phyloP scores from a whole-genome alignment of 139 green algal species.

The Micromonas commoda region DNA sequence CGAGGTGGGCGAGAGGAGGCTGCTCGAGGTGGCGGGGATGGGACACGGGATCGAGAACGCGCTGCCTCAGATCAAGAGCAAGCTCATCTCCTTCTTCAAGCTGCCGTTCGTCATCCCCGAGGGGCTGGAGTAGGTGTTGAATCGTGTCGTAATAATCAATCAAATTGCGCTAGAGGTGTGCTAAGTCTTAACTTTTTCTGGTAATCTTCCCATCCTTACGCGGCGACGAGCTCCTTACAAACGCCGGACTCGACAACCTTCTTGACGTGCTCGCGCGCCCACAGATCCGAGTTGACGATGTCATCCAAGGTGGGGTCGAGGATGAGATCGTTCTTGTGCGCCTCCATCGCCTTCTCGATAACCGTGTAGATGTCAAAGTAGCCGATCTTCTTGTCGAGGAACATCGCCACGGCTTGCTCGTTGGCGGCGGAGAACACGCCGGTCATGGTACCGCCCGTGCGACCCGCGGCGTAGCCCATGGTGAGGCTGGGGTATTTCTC shows the following conservation, averaged over 20 bases:
- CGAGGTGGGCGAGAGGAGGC: too few species aligned
- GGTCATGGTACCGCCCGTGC: constrained; percentile 95
- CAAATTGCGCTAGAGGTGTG: too few species aligned
- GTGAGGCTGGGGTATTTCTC: constrained; percentile 96
- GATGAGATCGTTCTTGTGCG: constrained; percentile 61
- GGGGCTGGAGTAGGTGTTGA: neutral
- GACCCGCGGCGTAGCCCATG: constrained; percentile 86
- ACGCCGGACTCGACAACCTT: constrained; percentile 8
- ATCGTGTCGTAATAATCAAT: neutral
- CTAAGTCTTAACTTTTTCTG: too few species aligned
- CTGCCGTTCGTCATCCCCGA: neutral
- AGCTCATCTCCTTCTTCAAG: neutral
- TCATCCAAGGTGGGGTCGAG: constrained; percentile 65
- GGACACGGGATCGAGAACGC: neutral
- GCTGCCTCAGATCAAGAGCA: neutral
- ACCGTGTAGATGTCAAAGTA: constrained; percentile 36
- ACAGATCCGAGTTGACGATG: constrained; percentile 92
- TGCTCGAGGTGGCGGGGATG: neutral
- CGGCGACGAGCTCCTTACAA: neutral
- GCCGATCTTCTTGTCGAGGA: constrained; percentile 83
- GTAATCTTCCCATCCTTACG: neutral
- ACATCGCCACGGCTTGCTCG: constrained; percentile 94
- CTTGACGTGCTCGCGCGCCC: constrained; percentile 69
- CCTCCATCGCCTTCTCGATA: constrained; percentile 86
- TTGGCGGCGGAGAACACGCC: constrained; percentile 93